Evolutionary conservation across 805 yeast genomes (phyloP), one percentile per base, ranked within the genome.

Genomic region (Barnettozyma botsteinii): DNA sequence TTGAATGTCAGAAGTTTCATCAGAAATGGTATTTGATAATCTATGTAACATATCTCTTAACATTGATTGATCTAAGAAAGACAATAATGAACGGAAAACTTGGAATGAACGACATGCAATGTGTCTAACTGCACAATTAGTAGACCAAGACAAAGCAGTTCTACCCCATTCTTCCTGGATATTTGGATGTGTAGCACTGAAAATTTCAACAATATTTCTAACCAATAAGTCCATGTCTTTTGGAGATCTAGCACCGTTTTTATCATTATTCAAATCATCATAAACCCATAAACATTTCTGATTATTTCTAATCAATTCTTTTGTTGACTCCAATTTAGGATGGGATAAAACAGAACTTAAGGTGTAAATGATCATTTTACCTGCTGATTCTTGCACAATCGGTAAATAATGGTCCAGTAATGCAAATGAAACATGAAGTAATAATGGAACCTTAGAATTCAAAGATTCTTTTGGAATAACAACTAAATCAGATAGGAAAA

Each of bases 91-190:
- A 32, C 99, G 69, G 64, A 89, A 93, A 0, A 89, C 72, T 57
- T 93, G 98, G 62, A 94, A 91, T 0, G 98, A 89, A 20, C 98
- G 73, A 50, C 98, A 93, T 0, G 99, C 98, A 50, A 93, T 76
- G 57, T 94, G 99, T 54, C 97, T 73, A 2, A 91, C 98, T 3
- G 97, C 94, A 65, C 98, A 93, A 2, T 96, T 81, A 0, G 98
- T 93, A 0, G 98, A 97, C 98, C 98, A 93, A 22, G 73, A 70
- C 26, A 94, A 67, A 0, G 98, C 82, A 4, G 75, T 77, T 25
- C 81, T 66, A 37, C 95, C 81, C 98, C 98, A 93, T 37, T 81
- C 85, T 31, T 74, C 74, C 56, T 83, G 94, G 30, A 88, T 65
- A 11, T 53, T 61, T 1, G 79, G 74, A 19, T 64, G 61, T 0